Conservation (phyloP, 169 alveolate species). For the Ichthyophthirius multifiliis region DNA sequence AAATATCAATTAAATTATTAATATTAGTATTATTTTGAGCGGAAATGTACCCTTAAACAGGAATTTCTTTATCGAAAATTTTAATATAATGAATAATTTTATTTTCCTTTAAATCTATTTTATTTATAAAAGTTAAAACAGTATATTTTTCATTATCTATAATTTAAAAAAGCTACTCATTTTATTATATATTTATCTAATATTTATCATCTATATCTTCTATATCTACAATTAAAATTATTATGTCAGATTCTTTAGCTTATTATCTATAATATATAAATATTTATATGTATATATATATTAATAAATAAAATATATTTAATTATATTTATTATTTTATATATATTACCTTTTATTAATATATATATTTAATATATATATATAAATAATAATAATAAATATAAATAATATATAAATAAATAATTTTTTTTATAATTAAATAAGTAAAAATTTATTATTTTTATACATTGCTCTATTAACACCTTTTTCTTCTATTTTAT, state of each 20-base stretch:
- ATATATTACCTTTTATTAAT: neutral
- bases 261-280: neutral
- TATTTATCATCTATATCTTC: too few relatives aligned
- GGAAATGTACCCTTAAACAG: neutral
- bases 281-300: neutral
- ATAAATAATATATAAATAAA: neutral
- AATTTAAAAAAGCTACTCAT: too few relatives aligned
- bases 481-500: conserved; percentile 30
- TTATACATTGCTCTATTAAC: conserved; percentile 21
- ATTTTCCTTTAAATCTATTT: conserved; percentile 2
- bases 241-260: neutral
- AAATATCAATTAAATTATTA: neutral
- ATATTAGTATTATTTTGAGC: conserved; percentile 10
- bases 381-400: neutral
- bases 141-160: too few relatives aligned
- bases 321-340: neutral
- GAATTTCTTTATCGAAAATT: neutral
- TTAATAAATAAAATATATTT: neutral
- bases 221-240: neutral
- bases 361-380: neutral
- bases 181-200: too few relatives aligned
- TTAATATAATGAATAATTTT: neutral
- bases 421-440: neutral
- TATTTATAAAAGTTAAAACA: conserved; percentile 8
- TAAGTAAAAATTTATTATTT: neutral